Evolutionary conservation across 352 stramenopile genomes (phyloP).

Genomic region (Peronosclerospora sorghi): DNA sequence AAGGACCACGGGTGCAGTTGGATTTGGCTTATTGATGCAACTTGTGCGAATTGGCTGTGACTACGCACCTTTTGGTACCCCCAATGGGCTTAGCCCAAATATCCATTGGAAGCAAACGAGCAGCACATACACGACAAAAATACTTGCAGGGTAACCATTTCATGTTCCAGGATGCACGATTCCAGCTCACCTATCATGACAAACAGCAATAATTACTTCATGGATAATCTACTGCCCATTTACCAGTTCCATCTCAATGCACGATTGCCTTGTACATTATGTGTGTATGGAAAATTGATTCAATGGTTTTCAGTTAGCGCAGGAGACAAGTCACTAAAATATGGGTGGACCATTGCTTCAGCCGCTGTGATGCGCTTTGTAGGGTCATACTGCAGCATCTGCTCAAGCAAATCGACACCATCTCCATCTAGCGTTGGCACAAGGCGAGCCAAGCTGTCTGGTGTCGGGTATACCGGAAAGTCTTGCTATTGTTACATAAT

Average conservation of each 20-base stretch:
- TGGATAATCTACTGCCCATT: conserved; percentile 11
- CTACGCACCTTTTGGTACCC: too few relatives aligned
- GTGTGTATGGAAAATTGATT: conserved; percentile 1
- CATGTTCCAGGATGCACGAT: too few relatives aligned
- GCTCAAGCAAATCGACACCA: conserved; percentile 88
- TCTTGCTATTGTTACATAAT: conserved; percentile 47
- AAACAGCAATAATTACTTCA: conserved; percentile 17
- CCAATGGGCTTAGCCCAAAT: too few relatives aligned
- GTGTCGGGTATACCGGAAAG: conserved; percentile 86
- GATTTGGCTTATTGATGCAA: too few relatives aligned
- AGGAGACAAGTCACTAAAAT: conserved; percentile 91
- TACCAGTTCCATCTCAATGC: conserved; percentile 1
- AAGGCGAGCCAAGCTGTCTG: conserved; percentile 80
- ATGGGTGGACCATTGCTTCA: conserved; percentile 93
- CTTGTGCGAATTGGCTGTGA: too few relatives aligned
- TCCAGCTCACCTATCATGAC: too few relatives aligned
- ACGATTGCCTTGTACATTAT: conserved; percentile 11
- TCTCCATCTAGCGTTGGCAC: conserved; percentile 86
- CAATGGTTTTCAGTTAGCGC: conserved; percentile 52
- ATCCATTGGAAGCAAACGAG: too few relatives aligned
- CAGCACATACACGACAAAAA: too few relatives aligned
- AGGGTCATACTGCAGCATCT: conserved; percentile 85
- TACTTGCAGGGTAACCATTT: too few relatives aligned
- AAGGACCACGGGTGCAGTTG: too few relatives aligned
- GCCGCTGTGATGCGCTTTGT: conserved; percentile 89